Evolutionary conservation across 805 yeast species (phyloP).

Genomic region (Saturnispora hagleri): DNA sequence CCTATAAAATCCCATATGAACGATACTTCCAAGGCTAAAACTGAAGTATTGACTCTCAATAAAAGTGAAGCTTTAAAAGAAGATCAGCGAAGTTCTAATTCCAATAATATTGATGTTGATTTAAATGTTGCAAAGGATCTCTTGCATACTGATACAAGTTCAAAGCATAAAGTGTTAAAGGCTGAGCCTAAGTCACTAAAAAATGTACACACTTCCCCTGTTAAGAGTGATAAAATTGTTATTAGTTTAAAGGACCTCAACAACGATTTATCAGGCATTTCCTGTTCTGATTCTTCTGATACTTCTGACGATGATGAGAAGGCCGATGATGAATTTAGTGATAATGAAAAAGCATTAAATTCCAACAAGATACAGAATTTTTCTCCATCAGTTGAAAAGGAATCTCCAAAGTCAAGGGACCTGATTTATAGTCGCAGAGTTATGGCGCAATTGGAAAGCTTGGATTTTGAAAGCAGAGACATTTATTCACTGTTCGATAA

Average conservation of each 20-base stretch:
- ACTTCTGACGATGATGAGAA: neutral
- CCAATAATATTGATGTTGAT: neutral
- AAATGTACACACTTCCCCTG: neutral
- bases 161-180: neutral
- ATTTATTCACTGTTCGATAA: conserved; percentile 4
- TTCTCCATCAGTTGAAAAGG: neutral
- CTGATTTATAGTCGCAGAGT: conserved; percentile 3
- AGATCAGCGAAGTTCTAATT: too few species aligned
- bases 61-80: too few species aligned
- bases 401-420: neutral
- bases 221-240: neutral
- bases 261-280: neutral
- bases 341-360: neutral
- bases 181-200: neutral
- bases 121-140: neutral
- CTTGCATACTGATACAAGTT: neutral
- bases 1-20: neutral
- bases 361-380: neutral
- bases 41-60: neutral
- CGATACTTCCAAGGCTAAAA: neutral
- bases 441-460: conserved; percentile 8
- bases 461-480: conserved; percentile 14
- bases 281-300: neutral
- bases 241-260: neutral
- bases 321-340: neutral